Base-by-base conservation (phyloP, 176 grass and related monocot genomes). In the Oryza rufipogon region DNA sequence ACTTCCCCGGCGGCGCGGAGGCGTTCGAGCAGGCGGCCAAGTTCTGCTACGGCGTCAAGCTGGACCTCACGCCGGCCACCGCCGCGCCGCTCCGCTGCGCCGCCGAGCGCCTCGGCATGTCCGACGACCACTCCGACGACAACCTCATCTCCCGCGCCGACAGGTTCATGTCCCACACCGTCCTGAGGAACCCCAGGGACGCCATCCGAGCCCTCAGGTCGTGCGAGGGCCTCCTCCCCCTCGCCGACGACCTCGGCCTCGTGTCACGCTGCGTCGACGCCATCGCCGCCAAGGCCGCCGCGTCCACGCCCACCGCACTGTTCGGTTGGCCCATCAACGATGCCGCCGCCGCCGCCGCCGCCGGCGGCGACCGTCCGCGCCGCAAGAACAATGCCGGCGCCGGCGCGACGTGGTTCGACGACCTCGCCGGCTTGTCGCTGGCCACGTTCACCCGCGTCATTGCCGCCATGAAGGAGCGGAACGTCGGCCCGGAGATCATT, bases 11-110 rank as follows among this genome's bases (percentile, higher is more conserved):
- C 70, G 91, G 93, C 42, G 83, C 81, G 20, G 97, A 94, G 83
- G 89, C 85, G 26, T 99, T 96, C 78, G 97, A 96, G 90, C 78
- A 83, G 4, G 91, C 97, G 30, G 93, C 97, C 74, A 99, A 99
- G 83, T 99, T 99, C 87, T 99, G 97, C 90, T 99, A 99, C 75
- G 97, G 93, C 74, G 91, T 96, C 16, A 99, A 96, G 83, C 91
- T 99, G 12, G 93, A 96, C 76, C 91, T 99, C 66, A 96, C 97
- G 33, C 80, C 93, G 49, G 64, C 77, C 48, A 96, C 91, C 23
- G 90, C 90, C 45, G 87, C 83, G 25, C 93, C 91, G 41, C 87
- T 99, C 23, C 90, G 87, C 60, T 99, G 97, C 89, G 91, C 93
- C 12, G 93, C 97, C 16, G 91, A 94, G 79, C 94, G 91, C 72